Evolutionary conservation across 202 grass and related monocot genomes (phyloP).

Genomic region (Setaria italica): DNA sequence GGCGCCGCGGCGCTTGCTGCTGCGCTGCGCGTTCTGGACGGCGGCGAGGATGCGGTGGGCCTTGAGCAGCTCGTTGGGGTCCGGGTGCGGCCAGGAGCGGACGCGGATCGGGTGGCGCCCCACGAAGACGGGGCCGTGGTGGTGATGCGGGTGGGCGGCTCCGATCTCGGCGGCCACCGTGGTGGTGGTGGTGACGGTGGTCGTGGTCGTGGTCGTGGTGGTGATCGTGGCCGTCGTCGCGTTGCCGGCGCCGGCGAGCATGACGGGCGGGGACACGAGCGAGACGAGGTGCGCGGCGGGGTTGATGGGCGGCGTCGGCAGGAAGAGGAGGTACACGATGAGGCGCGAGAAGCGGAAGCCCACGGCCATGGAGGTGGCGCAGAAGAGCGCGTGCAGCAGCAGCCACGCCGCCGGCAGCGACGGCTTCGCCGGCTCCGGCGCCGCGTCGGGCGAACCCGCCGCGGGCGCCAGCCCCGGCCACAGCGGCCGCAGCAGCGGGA

Average conservation of each 20-base stretch:
- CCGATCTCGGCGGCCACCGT: constrained; percentile 42
- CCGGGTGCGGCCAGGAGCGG: constrained; percentile 70
- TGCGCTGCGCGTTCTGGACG: constrained; percentile 77
- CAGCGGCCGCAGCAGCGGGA: constrained; percentile 56
- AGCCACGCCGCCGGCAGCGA: constrained; percentile 70
- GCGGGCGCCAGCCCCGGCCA: constrained; percentile 34
- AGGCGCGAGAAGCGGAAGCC: constrained; percentile 92
- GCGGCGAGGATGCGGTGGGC: constrained; percentile 78
- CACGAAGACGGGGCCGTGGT: constrained; percentile 66
- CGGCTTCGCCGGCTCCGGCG: constrained; percentile 44
- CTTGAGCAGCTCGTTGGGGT: constrained; percentile 73
- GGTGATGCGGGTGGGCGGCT: constrained; percentile 34
- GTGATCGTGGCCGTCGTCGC: constrained; percentile 43
- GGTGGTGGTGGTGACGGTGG: constrained; percentile 40
- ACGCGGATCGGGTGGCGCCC: constrained; percentile 84
- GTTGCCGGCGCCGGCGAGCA: constrained; percentile 39
- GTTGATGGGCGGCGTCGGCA: constrained; percentile 56
- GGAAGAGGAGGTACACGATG: constrained; percentile 83
- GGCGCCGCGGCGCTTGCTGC: constrained; percentile 34
- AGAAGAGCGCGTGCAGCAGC: constrained; percentile 78
- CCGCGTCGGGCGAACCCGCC: constrained; percentile 30
- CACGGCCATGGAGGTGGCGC: constrained; percentile 69
- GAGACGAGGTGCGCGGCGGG: constrained; percentile 56
- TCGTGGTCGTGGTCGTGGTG: not conserved
- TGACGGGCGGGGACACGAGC: constrained; percentile 53